Evolutionary conservation across 148 eudicot species (phyloP), one percentile per base, ranked within the genome.

Genomic region (Spergularia marina): DNA sequence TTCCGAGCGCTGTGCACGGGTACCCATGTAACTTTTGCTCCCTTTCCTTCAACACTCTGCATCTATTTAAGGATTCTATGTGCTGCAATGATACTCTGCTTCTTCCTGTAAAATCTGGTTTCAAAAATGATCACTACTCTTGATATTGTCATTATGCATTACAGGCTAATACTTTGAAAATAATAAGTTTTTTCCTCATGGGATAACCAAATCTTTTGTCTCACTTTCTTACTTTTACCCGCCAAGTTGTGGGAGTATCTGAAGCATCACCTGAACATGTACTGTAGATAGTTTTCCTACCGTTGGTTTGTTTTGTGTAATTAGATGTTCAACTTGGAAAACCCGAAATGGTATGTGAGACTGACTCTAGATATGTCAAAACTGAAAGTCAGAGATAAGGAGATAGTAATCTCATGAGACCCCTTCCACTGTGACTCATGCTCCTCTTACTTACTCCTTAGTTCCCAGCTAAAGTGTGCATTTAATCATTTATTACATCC

Each of bases 1-100:
- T 96, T 96, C 62, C 91, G 98, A 85, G 94, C 99, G 23, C 90
- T 96, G 82, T 96, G 99, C 89, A 96, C 99, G 60, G 99, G 99
- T 96, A 96, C 83, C 84, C 87, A 86, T 79, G 89, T 81, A 89
- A 86, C 96, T 74, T 80, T 82, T 85, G 78, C 75, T 83, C 78
- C 77, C 79, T 68, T 74, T 62, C 54, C 70, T 34, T 71, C 47
- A 41, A 5, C 34, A 58, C 18, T 71, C 63, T 73, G 78, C 75
- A 25, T 63, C 65, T 54, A 7, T 68, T 40, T 20, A 17, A 71
- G 58, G 40, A 21, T 52, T 39, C 53, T 23, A 66, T 34, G 17
- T 49, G 13, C 53, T 74, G 62, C 47, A 34, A 13, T 20, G 9
- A 12, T 18, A 34, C 18, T 56, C 51, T 49, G 65, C 49, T 16